A percentile compares a stretch with the other conserved stretches of the same genome.
Conservation (phyloP, 257 asterid species). For the Lantana camara region DNA sequence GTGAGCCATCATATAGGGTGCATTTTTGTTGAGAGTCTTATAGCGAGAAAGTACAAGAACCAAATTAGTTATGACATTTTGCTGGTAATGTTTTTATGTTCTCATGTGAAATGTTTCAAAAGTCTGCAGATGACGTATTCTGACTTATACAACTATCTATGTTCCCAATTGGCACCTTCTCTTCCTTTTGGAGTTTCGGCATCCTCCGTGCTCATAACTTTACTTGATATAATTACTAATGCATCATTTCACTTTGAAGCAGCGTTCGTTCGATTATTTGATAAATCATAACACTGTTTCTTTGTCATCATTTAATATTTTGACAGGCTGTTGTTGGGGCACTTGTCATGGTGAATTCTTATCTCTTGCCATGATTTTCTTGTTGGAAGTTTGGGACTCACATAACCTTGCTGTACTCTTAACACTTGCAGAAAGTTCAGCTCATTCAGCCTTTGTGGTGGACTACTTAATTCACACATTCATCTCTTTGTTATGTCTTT, state of each 20-base stretch:
- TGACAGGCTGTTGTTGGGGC: background rate
- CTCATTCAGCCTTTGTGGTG: conserved; percentile 32
- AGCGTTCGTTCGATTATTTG: background rate
- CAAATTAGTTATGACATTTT: too few relatives aligned
- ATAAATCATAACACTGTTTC: background rate
- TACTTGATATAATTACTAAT: background rate
- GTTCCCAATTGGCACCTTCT: conserved; percentile 2
- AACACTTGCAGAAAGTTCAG: conserved; percentile 55
- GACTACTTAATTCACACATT: conserved; percentile 30
- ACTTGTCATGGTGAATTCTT: conserved; percentile 44
- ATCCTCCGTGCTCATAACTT: conserved; percentile 16
- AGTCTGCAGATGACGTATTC: background rate
- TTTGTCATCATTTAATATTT: background rate
- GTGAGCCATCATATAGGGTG: too few relatives aligned
- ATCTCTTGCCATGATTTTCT: conserved; percentile 49
- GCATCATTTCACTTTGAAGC: conserved; percentile 1
- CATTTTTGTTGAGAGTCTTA: too few relatives aligned
- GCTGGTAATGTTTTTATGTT: background rate
- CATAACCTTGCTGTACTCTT: background rate
- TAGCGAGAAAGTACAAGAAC: too few relatives aligned
- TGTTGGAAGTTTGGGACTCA: background rate
- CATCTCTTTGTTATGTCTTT: conserved; percentile 34
- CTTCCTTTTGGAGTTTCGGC: conserved; percentile 21
- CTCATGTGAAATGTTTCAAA: background rate
- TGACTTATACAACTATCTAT: background rate